A percentile compares a stretch with the other conserved stretches of the same genome.
Evolutionary conservation across 1,139 yeast species (phyloP).

Genomic region (Candida sp.): DNA sequence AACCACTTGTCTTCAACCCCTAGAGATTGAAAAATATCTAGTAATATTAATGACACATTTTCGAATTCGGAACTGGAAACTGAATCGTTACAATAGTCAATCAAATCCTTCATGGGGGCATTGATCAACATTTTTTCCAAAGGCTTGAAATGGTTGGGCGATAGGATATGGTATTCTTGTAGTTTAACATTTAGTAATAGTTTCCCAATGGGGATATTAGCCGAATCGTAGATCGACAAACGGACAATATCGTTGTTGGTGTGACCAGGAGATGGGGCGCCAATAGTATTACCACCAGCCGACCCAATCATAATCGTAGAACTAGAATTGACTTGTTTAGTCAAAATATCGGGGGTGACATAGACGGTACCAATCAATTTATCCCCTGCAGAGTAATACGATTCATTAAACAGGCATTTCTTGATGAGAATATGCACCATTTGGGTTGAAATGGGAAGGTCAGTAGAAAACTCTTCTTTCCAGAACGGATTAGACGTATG

Average conservation of each 20-base stretch:
- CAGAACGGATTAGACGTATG: slow-evolving; percentile 58
- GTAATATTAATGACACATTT: slow-evolving; percentile 47
- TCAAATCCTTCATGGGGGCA: slow-evolving; percentile 49
- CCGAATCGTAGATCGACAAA: slow-evolving; percentile 37
- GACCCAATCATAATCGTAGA: slow-evolving; percentile 38
- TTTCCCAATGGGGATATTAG: slow-evolving; percentile 52
- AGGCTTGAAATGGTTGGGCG: slow-evolving; percentile 54
- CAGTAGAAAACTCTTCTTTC: slow-evolving; percentile 63
- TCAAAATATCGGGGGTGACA: slow-evolving; percentile 53
- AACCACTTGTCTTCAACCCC: slow-evolving; percentile 70
- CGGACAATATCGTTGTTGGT: slow-evolving; percentile 36
- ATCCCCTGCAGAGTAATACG: slow-evolving; percentile 25
- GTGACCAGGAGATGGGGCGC: slow-evolving; percentile 6
- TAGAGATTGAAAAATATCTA: slow-evolving; percentile 65
- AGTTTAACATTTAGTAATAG: slow-evolving; percentile 53
- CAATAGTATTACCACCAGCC: slow-evolving; percentile 20
- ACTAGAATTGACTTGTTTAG: slow-evolving; percentile 24
- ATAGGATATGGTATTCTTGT: slow-evolving; percentile 57
- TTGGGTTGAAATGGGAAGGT: slow-evolving; percentile 54
- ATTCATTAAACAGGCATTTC: slow-evolving; percentile 22
- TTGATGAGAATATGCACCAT: slow-evolving; percentile 52
- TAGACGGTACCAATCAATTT: slow-evolving; percentile 51
- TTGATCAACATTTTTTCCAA: slow-evolving; percentile 57
- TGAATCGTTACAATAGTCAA: slow-evolving; percentile 42
- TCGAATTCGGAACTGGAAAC: slow-evolving; percentile 50